phyloP scores from a whole-genome alignment of 495 filamentous ascomycete species.

The Penicillium pulvis region DNA sequence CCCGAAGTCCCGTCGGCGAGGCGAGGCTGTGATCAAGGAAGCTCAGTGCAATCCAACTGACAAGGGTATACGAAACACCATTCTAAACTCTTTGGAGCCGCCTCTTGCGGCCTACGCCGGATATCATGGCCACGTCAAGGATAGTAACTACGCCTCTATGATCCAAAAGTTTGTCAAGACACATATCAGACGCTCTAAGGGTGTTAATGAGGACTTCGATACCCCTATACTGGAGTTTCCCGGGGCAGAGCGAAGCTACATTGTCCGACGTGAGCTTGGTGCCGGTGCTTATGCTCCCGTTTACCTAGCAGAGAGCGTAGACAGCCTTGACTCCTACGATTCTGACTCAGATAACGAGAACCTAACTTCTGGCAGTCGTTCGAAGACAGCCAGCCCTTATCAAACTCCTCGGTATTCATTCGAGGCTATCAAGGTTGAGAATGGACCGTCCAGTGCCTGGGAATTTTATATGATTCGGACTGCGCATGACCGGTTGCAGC shows the following conservation, averaged over 20 bases:
- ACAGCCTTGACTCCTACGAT: conserved; percentile 41
- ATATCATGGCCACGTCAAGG: conserved; percentile 68
- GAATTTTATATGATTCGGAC: conserved; percentile 95
- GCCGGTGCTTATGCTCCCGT: conserved; percentile 94
- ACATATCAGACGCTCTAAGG: conserved; percentile 60
- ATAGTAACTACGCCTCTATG: conserved; percentile 64
- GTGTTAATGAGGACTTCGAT: conserved; percentile 55
- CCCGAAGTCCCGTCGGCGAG: conserved; percentile 22
- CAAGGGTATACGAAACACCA: conserved; percentile 67
- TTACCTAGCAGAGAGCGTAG: conserved; percentile 80
- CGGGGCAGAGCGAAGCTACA: conserved; percentile 60
- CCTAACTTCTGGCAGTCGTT: conserved; percentile 24
- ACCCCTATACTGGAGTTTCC: conserved; percentile 71
- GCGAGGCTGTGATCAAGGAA: conserved; percentile 75
- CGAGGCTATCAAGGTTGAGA: conserved; percentile 91
- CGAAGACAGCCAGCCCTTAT: conserved; percentile 21
- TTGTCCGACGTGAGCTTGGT: conserved; percentile 83
- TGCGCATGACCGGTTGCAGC: conserved; percentile 69
- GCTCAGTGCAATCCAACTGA: conserved; percentile 86
- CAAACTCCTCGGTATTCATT: conserved; percentile 51
- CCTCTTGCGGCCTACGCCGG: conserved; percentile 73
- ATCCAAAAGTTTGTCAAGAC: conserved; percentile 79
- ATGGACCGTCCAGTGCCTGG: conserved; percentile 80
- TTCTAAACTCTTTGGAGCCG: conserved; percentile 70
- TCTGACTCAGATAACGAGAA: conserved; percentile 52